Evolutionary conservation across 768 basidiomycete genomes (phyloP).

Genomic region (Clavaria fumosa): DNA sequence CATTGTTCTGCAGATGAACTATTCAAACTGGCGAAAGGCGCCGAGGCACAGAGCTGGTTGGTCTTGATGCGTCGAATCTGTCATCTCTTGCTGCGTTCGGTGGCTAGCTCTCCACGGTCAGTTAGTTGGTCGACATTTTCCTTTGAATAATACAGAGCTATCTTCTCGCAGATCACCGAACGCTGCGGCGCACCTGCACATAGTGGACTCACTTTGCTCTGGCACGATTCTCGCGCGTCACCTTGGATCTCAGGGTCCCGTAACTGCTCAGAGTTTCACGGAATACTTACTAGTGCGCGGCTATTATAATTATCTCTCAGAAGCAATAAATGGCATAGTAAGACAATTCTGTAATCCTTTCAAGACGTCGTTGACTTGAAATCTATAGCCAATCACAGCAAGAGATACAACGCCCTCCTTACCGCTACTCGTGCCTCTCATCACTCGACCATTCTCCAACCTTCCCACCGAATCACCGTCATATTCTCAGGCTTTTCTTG

Average conservation of each 20-base stretch:
- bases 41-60: slow-evolving; percentile 38
- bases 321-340: slow-evolving; percentile 34
- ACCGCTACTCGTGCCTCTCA: slow-evolving; percentile 31
- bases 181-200: slow-evolving; percentile 31
- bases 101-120: slow-evolving; percentile 35
- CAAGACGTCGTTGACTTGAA: slow-evolving; percentile 5
- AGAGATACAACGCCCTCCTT: slow-evolving; percentile 40
- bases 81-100: slow-evolving; percentile 34
- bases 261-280: slow-evolving; percentile 21
- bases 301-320: slow-evolving; percentile 29
- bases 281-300: slow-evolving; percentile 31
- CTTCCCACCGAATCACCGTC: slow-evolving; percentile 14
- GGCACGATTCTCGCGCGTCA: slow-evolving; percentile 19
- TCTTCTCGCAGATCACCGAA: slow-evolving; percentile 29
- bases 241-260: slow-evolving; percentile 17
- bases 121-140: slow-evolving; percentile 12
- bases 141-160: slow-evolving; percentile 1
- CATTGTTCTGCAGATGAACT: slow-evolving; percentile 21
- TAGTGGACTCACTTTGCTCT: slow-evolving; percentile 34
- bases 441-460: slow-evolving; percentile 25
- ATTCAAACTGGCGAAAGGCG: slow-evolving; percentile 23
- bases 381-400: slow-evolving; percentile 35
- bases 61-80: slow-evolving; percentile 37
- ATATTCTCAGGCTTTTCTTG: slow-evolving; percentile 19
- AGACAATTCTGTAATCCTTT: slow-evolving; percentile 15